Conservation (phyloP, 371 early-diverging fungal genomes). For the Mortierella polycephala region DNA sequence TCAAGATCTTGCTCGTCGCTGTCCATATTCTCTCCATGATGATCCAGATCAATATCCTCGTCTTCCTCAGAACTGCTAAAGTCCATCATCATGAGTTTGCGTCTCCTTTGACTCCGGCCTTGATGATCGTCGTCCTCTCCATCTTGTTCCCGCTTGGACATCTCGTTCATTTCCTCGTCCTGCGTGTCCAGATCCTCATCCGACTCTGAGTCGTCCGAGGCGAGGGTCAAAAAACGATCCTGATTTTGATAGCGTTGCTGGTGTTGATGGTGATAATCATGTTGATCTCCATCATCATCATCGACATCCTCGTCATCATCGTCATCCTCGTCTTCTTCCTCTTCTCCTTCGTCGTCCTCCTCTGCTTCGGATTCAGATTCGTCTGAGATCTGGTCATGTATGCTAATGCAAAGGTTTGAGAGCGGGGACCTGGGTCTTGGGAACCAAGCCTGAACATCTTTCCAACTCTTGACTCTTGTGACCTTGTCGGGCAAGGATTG, state of each 20-base stretch:
- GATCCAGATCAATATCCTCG: constrained; percentile 37
- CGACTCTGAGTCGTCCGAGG: constrained; percentile 36
- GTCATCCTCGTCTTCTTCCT: constrained; percentile 20
- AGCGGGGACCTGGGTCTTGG: constrained; percentile 64
- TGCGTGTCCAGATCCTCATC: constrained; percentile 30
- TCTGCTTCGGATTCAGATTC: constrained; percentile 14
- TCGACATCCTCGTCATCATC: constrained; percentile 14
- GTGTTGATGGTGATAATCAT: constrained; percentile 4
- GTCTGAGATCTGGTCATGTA: constrained; percentile 55
- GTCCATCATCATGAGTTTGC: constrained; percentile 51
- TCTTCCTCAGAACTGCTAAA: constrained; percentile 47
- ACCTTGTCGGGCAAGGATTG: constrained; percentile 56
- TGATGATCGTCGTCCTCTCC: constrained; percentile 32
- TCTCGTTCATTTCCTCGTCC: constrained; percentile 32
- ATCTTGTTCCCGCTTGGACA: constrained; percentile 29
- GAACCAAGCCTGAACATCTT: constrained; percentile 59
- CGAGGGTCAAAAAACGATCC: constrained; percentile 14
- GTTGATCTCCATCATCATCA: constrained; percentile 8
- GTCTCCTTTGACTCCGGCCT: constrained; percentile 28
- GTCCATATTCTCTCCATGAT: constrained; percentile 29
- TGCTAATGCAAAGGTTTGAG: constrained; percentile 39
- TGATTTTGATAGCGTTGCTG: constrained; percentile 14
- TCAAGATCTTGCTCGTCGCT: constrained; percentile 39
- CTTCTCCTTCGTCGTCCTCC: constrained; percentile 33
- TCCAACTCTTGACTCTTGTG: constrained; percentile 61